Percentiles rank a stretch among this genome's conserved stretches.
Evolutionary conservation across 2,329 filamentous ascomycete genomes (phyloP).

Genomic region (Delphinella strobiligena): DNA sequence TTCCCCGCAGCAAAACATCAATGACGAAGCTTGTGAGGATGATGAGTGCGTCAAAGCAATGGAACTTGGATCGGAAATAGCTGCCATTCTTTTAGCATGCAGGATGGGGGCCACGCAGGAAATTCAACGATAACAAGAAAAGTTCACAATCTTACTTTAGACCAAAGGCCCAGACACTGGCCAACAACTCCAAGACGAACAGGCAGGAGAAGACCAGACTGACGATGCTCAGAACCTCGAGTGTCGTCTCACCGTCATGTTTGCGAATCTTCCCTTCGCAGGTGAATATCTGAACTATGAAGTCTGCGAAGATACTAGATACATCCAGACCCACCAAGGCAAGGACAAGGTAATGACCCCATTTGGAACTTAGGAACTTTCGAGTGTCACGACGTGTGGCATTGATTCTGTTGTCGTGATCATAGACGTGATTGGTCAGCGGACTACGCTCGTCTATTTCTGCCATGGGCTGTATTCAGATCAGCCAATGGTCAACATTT

Average conservation of each 20-base stretch:
- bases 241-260: conserved; percentile 19
- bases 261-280: conserved; percentile 29
- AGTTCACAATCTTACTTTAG: conserved; percentile 32
- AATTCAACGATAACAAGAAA: conserved; percentile 2
- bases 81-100: conserved; percentile 7
- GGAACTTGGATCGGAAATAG: conserved; percentile 37
- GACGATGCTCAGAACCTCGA: conserved; percentile 36
- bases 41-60: conserved; percentile 51
- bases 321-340: conserved; percentile 39
- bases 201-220: conserved; percentile 50
- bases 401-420: no score
- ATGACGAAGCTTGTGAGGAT: conserved; percentile 51
- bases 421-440: no score
- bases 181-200: conserved; percentile 51
- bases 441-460: no score
- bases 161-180: conserved; percentile 51
- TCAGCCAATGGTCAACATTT: no score
- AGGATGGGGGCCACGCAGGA: not conserved
- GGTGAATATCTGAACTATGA: conserved; percentile 37
- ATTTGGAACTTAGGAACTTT: conserved; percentile 32
- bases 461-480: no score
- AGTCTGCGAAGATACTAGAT: conserved; percentile 40
- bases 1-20: conserved; percentile 48
- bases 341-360: conserved; percentile 39
- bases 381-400: conserved; percentile 16